Evolutionary conservation across 495 filamentous ascomycete genomes (phyloP).

Genomic region (Saxispiralis lemnorum): DNA sequence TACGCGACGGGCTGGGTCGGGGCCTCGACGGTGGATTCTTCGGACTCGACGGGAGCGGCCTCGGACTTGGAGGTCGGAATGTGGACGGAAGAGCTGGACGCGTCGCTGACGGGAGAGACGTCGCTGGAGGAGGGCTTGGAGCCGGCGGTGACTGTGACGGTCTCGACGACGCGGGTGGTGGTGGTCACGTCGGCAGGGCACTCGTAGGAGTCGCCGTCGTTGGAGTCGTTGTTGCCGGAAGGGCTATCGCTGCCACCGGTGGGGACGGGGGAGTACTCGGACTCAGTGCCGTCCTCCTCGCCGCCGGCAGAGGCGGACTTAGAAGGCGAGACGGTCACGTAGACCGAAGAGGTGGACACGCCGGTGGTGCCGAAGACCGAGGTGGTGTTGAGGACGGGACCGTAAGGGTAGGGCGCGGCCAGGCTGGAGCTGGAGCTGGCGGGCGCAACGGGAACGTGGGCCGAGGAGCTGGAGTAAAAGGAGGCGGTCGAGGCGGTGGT

Average conservation of each 20-base stretch:
- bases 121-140: constrained; percentile 2
- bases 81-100: too few relatives aligned
- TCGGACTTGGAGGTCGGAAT: not conserved
- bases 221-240: not conserved
- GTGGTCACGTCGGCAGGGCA: not conserved
- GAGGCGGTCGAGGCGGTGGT: not conserved
- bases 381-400: too few relatives aligned
- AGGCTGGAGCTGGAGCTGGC: too few relatives aligned
- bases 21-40: too few relatives aligned
- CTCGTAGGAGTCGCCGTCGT: not conserved
- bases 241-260: not conserved
- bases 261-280: not conserved
- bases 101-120: constrained; percentile 2
- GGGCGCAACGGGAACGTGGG: too few relatives aligned
- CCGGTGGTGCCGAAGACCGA: not conserved
- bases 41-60: too few relatives aligned
- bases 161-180: not conserved
- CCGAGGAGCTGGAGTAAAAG: not conserved
- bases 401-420: not conserved
- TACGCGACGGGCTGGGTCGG: not conserved
- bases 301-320: not conserved
- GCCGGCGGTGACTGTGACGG: not conserved
- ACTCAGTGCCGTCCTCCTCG: not conserved
- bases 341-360: not conserved
- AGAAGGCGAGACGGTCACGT: constrained; percentile 1